Percentiles rank a stretch among this genome's conserved stretches.
phyloP scores from a whole-genome alignment of 2,329 filamentous ascomycete genomes.

The Pseudopyricularia javanii region DNA sequence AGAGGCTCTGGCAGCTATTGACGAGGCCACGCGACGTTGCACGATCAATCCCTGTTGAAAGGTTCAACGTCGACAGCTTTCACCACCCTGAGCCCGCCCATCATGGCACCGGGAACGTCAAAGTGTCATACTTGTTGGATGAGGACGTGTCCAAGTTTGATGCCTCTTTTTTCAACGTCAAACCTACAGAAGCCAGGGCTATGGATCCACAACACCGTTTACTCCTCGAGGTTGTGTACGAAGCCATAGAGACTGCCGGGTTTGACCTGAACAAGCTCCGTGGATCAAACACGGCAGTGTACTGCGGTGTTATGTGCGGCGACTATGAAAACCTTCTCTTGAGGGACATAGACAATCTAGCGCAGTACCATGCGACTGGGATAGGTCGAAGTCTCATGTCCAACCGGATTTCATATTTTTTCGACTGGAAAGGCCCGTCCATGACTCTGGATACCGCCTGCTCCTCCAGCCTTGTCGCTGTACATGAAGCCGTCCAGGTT shows the following conservation, averaged over 20 bases:
- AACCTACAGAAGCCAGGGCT: constrained; percentile 20
- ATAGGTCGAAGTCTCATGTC: constrained; percentile 25
- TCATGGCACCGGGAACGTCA: constrained; percentile 19
- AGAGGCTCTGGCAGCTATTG: constrained; percentile 18
- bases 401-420: constrained; percentile 34
- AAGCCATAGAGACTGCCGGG: constrained; percentile 22
- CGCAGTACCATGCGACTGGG: constrained; percentile 28
- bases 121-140: constrained; percentile 18
- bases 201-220: constrained; percentile 23
- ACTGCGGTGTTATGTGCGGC: constrained; percentile 21
- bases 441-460: constrained; percentile 39
- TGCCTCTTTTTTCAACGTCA: constrained; percentile 24
- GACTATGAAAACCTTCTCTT: constrained; percentile 22
- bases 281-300: constrained; percentile 23
- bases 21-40: constrained; percentile 14
- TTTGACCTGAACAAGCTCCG: constrained; percentile 16
- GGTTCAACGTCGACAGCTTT: constrained; percentile 18
- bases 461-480: constrained; percentile 30
- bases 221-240: constrained; percentile 22
- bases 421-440: constrained; percentile 31
- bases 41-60: constrained; percentile 10
- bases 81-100: constrained; percentile 17
- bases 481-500: constrained; percentile 31
- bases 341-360: constrained; percentile 18
- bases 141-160: constrained; percentile 19